A percentile compares a stretch with the other conserved stretches of the same genome.
These are phyloP conservation scores for Aspergillus amoenus DNA, from an alignment of 2,329 filamentous ascomycete genomes.

Conservation along the genomic window DNA sequence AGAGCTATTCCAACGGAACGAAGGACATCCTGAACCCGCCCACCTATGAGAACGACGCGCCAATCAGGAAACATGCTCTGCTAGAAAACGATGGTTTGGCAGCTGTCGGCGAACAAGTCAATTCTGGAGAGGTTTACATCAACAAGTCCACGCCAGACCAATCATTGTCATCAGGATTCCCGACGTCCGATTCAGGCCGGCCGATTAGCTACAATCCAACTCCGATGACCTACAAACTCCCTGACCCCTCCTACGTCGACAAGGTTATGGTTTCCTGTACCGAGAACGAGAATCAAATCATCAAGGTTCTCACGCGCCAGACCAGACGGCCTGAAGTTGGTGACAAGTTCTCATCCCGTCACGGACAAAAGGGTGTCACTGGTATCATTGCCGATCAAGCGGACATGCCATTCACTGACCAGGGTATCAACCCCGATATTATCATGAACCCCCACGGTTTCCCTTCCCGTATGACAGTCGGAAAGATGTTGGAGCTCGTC, in stretches of 20 bases:
- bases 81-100: constrained; percentile 87
- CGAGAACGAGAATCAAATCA: constrained; percentile 78
- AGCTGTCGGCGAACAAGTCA: constrained; percentile 77
- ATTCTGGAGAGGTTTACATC: constrained; percentile 79
- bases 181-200: constrained; percentile 57
- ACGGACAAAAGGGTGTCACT: constrained; percentile 97
- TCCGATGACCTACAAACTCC: constrained; percentile 70
- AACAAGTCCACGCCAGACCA: constrained; percentile 86
- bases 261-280: constrained; percentile 93
- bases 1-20: constrained; percentile 82
- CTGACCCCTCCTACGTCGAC: constrained; percentile 87
- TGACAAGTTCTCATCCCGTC: constrained; percentile 97
- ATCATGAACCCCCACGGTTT: constrained; percentile 99
- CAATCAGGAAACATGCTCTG: constrained; percentile 67
- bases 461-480: constrained; percentile 98
- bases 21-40: constrained; percentile 60
- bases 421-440: constrained; percentile 90
- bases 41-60: constrained; percentile 61
- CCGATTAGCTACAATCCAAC: constrained; percentile 39
- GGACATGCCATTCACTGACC: constrained; percentile 93
- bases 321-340: constrained; percentile 92
- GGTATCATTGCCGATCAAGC: constrained; percentile 96
- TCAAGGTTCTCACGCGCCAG: constrained; percentile 96
- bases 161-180: constrained; percentile 67
- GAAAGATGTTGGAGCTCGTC: constrained; percentile 92